Percentiles rank a stretch among this genome's conserved stretches.
These are phyloP conservation scores for Moricandia moricandioides DNA, from an alignment of 345 rosid species.

Conservation along the genomic window DNA sequence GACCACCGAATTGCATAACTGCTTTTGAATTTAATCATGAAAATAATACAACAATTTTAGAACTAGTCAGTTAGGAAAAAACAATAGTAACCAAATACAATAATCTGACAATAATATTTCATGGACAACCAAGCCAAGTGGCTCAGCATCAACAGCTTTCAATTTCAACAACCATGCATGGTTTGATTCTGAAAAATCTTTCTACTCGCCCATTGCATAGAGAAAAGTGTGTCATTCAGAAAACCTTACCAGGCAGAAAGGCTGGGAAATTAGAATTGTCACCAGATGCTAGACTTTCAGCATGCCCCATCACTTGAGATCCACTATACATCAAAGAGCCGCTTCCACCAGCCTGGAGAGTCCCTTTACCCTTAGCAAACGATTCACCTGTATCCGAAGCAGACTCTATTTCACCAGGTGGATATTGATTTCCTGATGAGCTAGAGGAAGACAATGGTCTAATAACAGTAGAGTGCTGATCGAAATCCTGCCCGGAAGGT, in stretches of 20 bases:
- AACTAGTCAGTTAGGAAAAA: background rate
- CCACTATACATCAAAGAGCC: constrained; percentile 69
- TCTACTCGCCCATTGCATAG: background rate
- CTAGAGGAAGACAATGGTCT: constrained; percentile 63
- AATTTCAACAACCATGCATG: background rate
- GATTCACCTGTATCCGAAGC: constrained; percentile 53
- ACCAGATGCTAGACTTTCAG: constrained; percentile 60
- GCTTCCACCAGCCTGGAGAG: constrained; percentile 58
- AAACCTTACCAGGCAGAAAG: constrained; percentile 72
- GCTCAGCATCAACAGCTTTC: constrained; percentile 3
- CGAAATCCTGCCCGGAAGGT: constrained; percentile 45
- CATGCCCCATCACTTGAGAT: constrained; percentile 62
- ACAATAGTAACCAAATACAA: background rate
- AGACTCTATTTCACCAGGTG: constrained; percentile 56
- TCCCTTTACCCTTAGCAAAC: constrained; percentile 65
- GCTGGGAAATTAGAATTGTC: constrained; percentile 81
- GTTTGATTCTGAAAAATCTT: background rate
- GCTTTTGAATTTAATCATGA: constrained; percentile 8
- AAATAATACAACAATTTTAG: background rate
- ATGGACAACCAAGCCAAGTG: constrained; percentile 1
- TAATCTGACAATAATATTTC: background rate
- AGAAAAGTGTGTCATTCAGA: background rate
- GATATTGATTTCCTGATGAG: constrained; percentile 42
- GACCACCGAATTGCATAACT: constrained; percentile 91
- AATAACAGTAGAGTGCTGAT: constrained; percentile 52